phyloP scores from a whole-genome alignment of 2,329 filamentous ascomycete species.

The Trichophyton schoenleinii region DNA sequence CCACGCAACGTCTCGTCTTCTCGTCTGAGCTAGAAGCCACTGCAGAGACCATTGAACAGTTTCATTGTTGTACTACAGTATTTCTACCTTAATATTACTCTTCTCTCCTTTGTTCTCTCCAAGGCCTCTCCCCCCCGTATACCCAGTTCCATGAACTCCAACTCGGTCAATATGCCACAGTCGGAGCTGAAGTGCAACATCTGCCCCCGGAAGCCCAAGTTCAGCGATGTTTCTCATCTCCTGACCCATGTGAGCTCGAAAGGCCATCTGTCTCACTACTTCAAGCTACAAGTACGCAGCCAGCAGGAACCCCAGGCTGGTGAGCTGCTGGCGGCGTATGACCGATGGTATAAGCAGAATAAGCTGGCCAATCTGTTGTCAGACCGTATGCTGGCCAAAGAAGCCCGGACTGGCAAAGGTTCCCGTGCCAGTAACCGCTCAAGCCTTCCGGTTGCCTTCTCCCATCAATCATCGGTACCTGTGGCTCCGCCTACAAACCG shows the following conservation, averaged over 20 bases:
- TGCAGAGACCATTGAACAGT: constrained; percentile 5
- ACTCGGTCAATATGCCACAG: constrained; percentile 10
- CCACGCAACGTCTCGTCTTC: neutral
- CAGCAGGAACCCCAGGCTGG: constrained; percentile 55
- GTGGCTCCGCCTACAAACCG: neutral
- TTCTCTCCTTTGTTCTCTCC: constrained; percentile 2
- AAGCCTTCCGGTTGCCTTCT: constrained; percentile 4
- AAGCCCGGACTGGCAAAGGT: constrained; percentile 46
- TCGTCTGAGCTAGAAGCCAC: constrained; percentile 15
- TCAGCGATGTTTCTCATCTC: constrained; percentile 83
- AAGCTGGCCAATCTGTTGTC: constrained; percentile 61
- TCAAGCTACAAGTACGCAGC: constrained; percentile 64
- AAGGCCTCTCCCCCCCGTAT: neutral
- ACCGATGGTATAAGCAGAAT: constrained; percentile 64
- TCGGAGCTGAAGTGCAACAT: constrained; percentile 70
- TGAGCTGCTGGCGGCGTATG: constrained; percentile 52
- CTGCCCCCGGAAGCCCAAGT: constrained; percentile 65
- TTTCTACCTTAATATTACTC: constrained; percentile 11
- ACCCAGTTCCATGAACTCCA: neutral
- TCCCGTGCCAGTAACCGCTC: constrained; percentile 8
- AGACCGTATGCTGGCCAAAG: constrained; percentile 64
- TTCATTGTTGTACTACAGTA: constrained; percentile 6
- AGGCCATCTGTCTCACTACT: constrained; percentile 74
- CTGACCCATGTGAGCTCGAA: constrained; percentile 89
- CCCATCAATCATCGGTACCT: neutral